Evolutionary conservation across 2,329 filamentous ascomycete species (phyloP), one percentile per base, ranked within the genome.

Genomic region (Xylariaceae sp.): DNA sequence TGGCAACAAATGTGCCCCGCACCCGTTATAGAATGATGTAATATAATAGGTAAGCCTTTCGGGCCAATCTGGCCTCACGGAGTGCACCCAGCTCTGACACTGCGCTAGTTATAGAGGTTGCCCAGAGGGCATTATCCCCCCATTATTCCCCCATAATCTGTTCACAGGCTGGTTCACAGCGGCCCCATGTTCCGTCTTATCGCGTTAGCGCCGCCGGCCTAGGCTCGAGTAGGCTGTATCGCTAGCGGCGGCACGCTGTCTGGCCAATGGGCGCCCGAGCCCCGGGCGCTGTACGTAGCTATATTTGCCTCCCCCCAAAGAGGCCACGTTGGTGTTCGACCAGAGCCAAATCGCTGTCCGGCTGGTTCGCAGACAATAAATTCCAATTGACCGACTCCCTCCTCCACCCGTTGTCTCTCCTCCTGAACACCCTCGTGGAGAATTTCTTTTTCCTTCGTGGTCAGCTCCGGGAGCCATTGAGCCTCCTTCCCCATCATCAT

Each of bases 401-500:
- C 49, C 56, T 55, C 54, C 54, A 48, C 47, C 54, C 47, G 49
- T 45, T 60, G 56, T 58, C 61, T 54, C 47, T 58, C 56, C 56
- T 57, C 53, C 51, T 52, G 45, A n/a, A 60, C 56, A 54, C 59
- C 58, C 55, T 62, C 63, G 59, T 61, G 60, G 60, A 59, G 59
- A 59, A 51, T 46, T 57, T 51, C 41, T 55, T 62, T 63, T 61
- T 61, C 56, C 64, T 65, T 66, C 63, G 57, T 65, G 63, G 51
- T 63, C 42, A 70, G 71, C 71, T 72, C 67, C 70, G 69, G 68
- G 67, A 73, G 70, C 63, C 65, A 67, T 57, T 57, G 67, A 65
- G 66, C 54, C 54, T 46, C 54, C 51, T 56, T 55, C 59, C 57
- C 58, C 56, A 63, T 60, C 63, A 36, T 57, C 41, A 15, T 47